Evolutionary conservation across 2,329 filamentous ascomycete genomes (phyloP), one percentile per base, ranked within the genome.

Genomic region (Plenodomus biglobosus): DNA sequence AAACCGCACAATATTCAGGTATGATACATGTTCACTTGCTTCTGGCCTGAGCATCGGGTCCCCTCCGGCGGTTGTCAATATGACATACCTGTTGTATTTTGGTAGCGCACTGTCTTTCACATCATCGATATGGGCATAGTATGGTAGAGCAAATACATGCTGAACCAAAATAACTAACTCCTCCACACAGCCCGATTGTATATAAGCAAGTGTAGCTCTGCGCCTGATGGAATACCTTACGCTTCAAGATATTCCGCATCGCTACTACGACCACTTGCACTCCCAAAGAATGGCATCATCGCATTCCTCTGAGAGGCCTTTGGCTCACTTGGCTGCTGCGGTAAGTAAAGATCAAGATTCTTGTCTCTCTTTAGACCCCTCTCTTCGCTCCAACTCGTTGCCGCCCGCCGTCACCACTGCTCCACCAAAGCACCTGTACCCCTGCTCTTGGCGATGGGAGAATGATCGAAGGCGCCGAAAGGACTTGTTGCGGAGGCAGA

Each of bases 211-310:
- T 7, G 27, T 15, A 6, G 3, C 27, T 32, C 27, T 11, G 27
- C 13, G 27, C 27, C 27, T 50, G 19, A 71, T 72, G 69, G 68
- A 72, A 60, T 71, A 69, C 53, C 67, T 72, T 42, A 68, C 69
- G 16, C 61, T 72, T n/a, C 67, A 70, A 56, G 69, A 72, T 61
- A 59, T 70, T 53, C 68, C 69, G 58, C 61, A 64, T 36, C 66
- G 65, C 46, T 64, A 67, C 36, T 61, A 54, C 53, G 58, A 65
- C 50, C 52, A 58, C 16, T 44, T 61, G 52, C 53, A 64, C 50
- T 53, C 64, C 39, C 59, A 56, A 52, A 65, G 56, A 44, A 67
- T 70, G 64, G 52, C 61, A 40, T 57, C 62, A 15, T 48, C 54
- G 36, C 60, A 64, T 32, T 50, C 59, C 45, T 44, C 56, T 50